Percentiles rank a stretch among this genome's conserved stretches.
phyloP scores from a whole-genome alignment of 2,329 filamentous ascomycete species.

The Trichoderma aggressivum region DNA sequence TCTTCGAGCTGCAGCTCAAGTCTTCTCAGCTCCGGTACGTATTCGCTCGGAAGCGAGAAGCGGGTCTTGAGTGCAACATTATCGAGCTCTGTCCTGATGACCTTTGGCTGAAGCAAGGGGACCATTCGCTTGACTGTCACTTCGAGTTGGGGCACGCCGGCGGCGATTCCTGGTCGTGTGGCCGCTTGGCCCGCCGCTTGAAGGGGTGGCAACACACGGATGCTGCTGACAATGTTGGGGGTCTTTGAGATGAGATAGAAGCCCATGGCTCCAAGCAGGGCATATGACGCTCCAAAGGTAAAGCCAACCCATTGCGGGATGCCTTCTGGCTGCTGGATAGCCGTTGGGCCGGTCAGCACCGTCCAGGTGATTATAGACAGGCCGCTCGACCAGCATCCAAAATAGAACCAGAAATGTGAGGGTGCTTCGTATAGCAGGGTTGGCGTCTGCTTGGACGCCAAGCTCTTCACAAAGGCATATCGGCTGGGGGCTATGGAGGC shows the following conservation, averaged over 20 bases:
- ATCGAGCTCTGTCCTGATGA: constrained; percentile 36
- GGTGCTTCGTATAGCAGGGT: constrained; percentile 63
- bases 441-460: constrained; percentile 53
- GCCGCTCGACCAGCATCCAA: constrained; percentile 56
- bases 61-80: constrained; percentile 36
- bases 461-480: constrained; percentile 51
- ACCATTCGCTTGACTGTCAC: constrained; percentile 49
- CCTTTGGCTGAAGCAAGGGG: constrained; percentile 46
- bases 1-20: constrained; percentile 34
- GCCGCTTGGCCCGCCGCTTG: constrained; percentile 23
- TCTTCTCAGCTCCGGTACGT: constrained; percentile 35
- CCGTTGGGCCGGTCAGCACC: constrained; percentile 32
- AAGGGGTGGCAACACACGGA: constrained; percentile 53
- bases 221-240: constrained; percentile 53
- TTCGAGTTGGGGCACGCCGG: constrained; percentile 45
- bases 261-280: constrained; percentile 59
- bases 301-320: constrained; percentile 55
- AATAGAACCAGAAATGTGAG: constrained; percentile 60
- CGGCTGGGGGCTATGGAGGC: constrained; percentile 25
- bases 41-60: constrained; percentile 38
- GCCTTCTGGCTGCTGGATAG: constrained; percentile 42
- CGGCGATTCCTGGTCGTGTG: constrained; percentile 17
- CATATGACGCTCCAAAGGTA: constrained; percentile 55
- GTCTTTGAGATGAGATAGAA: constrained; percentile 58
- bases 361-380: constrained; percentile 39